These are phyloP conservation scores for Venturia oleaginea DNA, from an alignment of 2,329 filamentous ascomycete species.

Conservation along the genomic window DNA sequence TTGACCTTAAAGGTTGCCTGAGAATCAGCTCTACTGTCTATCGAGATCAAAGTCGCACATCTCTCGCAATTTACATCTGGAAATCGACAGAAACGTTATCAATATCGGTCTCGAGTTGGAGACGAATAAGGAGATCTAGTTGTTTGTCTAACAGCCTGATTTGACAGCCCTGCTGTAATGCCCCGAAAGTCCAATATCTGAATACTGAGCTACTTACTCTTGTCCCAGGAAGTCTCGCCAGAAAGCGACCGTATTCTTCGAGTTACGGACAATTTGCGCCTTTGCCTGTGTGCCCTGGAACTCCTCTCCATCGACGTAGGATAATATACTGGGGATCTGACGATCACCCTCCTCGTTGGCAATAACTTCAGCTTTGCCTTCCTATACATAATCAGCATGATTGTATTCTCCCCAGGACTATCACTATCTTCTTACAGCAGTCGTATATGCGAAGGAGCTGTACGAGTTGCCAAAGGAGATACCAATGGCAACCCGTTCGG, in stretches of 20 bases:
- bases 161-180: not conserved
- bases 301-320: constrained; percentile 92
- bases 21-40: not conserved
- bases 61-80: not conserved
- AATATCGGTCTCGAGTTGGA: not conserved
- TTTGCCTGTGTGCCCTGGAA: constrained; percentile 96
- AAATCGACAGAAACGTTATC: not conserved
- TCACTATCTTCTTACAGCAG: constrained; percentile 38
- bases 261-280: constrained; percentile 83
- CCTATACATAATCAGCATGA: constrained; percentile 34
- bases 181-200: not conserved
- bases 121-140: not conserved
- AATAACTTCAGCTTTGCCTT: constrained; percentile 95
- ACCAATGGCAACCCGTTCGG: constrained; percentile 67
- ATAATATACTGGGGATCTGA: constrained; percentile 89
- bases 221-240: constrained; percentile 95
- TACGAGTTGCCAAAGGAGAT: constrained; percentile 98
- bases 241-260: constrained; percentile 86
- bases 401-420: too few relatives aligned
- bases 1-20: not conserved
- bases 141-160: not conserved
- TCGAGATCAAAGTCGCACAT: not conserved
- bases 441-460: constrained; percentile 90
- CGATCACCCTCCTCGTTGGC: constrained; percentile 98
- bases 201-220: constrained; percentile 50